Base-by-base conservation (phyloP, 306 rosid species). In the Gillenia trifoliata region DNA sequence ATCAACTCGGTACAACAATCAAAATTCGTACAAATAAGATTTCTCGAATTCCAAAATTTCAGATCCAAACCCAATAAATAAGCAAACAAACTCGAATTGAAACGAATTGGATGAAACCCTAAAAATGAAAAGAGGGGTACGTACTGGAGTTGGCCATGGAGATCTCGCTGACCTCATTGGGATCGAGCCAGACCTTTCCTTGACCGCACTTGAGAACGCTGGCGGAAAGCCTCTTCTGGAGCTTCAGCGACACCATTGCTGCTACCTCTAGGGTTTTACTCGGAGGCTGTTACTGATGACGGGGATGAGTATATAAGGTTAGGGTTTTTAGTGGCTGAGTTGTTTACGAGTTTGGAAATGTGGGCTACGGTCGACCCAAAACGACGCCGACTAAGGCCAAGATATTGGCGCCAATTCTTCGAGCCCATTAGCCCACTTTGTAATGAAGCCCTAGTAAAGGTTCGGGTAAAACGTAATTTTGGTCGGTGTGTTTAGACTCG, bases 111-210 rank as follows among this genome's bases (percentile, higher is more conserved):
- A 31, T 23, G 10, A 68, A 33, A 2, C 54, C 8, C 6, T 16
- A 10, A 11, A 75, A 66, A 72, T 56, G 63, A 11, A 34, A 30
- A 71, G 30, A 12, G 19, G 34, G 68, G 12, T 3, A 22, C 86
- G 15, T 84, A 91, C 96, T 94, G 57, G 98, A 94, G 70, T 94
- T 94, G 70, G 97, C 98, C 96, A 91, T 87, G 82, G 98, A 91
- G 83, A 94, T 94, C 70, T 94, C 98, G 22, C 75, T 90, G 75
- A 69, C 84, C 79, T 94, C 98, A 83, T 94, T 94, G 0, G 98
- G 98, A 70, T 94, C 98, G 22, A 94, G 93, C 98, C 98, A 94
- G 17, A 94, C 96, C 76, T 94, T 94, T 61, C 96, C 97, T 74
- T 86, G 84, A 1, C 98, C 98, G 57, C 98, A 94, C 85, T 91